A percentile compares a stretch with the other conserved stretches of the same genome.
phyloP scores from a whole-genome alignment of 768 basidiomycete species.

The Mycena latifolia region DNA sequence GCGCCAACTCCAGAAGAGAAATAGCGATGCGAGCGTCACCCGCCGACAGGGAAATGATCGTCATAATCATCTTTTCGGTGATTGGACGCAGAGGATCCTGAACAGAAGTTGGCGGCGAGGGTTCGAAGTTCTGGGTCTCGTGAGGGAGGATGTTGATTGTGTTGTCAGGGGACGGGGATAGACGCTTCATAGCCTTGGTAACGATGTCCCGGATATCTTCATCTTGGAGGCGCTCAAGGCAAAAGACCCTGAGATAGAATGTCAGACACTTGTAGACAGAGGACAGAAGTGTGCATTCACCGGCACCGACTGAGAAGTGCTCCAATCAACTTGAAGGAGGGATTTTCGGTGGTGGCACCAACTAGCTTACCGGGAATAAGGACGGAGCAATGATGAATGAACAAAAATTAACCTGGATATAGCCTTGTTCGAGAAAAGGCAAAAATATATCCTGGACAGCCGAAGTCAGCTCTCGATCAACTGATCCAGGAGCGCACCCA shows the following conservation, averaged over 20 bases:
- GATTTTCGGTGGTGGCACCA: constrained; percentile 92
- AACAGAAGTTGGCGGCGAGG: background rate
- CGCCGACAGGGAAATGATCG: constrained; percentile 64
- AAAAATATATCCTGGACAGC: constrained; percentile 76
- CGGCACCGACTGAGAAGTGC: constrained; percentile 83
- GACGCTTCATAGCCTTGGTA: constrained; percentile 58
- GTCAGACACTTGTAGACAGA: constrained; percentile 34
- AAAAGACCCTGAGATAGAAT: constrained; percentile 69
- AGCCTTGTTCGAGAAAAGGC: constrained; percentile 84
- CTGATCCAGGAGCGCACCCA: constrained; percentile 36
- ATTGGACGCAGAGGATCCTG: constrained; percentile 49
- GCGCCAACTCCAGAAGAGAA: constrained; percentile 79
- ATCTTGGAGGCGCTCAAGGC: constrained; percentile 75
- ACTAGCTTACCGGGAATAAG: constrained; percentile 60
- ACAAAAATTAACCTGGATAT: constrained; percentile 64
- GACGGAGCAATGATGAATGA: background rate
- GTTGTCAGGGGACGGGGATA: constrained; percentile 34
- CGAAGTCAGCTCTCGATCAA: constrained; percentile 17
- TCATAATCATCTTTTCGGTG: constrained; percentile 59
- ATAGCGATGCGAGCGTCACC: constrained; percentile 87
- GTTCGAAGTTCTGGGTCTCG: background rate
- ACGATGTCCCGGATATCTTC: constrained; percentile 71
- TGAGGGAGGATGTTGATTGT: constrained; percentile 27
- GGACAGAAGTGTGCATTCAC: constrained; percentile 51
- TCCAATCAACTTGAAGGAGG: constrained; percentile 84